Conservation (phyloP, 305 asterid species). For the Euphrasia arctica region DNA sequence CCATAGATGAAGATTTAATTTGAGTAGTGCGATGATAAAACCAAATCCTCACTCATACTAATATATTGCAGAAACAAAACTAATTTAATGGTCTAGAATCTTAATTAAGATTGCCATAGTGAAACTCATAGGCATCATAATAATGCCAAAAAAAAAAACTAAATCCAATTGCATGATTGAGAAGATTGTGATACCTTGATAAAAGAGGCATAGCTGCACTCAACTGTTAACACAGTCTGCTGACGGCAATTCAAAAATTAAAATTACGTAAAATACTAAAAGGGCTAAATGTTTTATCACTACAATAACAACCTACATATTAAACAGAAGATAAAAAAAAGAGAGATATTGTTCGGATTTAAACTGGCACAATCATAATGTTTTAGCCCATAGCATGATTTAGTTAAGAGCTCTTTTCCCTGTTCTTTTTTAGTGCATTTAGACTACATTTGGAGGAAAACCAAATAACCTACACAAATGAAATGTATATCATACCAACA, state of each 20-base stretch:
- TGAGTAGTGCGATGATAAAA: constrained; percentile 47
- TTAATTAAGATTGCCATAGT: constrained; percentile 36
- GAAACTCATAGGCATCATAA: constrained; percentile 32
- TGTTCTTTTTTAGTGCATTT: constrained; percentile 18
- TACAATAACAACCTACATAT: constrained; percentile 47
- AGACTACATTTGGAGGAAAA: constrained; percentile 26
- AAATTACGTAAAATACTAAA: no score
- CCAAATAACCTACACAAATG: constrained; percentile 55
- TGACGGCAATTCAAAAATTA: constrained; percentile 71
- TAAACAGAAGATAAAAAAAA: constrained; percentile 39
- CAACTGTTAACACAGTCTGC: constrained; percentile 89
- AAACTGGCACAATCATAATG: constrained; percentile 27
- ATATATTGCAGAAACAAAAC: constrained; percentile 28
- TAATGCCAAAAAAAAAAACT: constrained; percentile 20
- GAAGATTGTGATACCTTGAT: constrained; percentile 88
- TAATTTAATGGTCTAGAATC: constrained; percentile 34
- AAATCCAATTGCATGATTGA: constrained; percentile 39
- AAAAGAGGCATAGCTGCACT: constrained; percentile 78
- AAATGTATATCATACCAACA: constrained; percentile 74
- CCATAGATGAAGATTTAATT: constrained; percentile 46
- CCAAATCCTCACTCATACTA: constrained; percentile 47
- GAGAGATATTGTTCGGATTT: constrained; percentile 34
- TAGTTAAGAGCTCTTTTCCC: constrained; percentile 3
- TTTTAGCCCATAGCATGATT: constrained; percentile 20
- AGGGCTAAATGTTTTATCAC: constrained; percentile 61